phyloP scores from a whole-genome alignment of 345 rosid species.

The Camelina sativa region DNA sequence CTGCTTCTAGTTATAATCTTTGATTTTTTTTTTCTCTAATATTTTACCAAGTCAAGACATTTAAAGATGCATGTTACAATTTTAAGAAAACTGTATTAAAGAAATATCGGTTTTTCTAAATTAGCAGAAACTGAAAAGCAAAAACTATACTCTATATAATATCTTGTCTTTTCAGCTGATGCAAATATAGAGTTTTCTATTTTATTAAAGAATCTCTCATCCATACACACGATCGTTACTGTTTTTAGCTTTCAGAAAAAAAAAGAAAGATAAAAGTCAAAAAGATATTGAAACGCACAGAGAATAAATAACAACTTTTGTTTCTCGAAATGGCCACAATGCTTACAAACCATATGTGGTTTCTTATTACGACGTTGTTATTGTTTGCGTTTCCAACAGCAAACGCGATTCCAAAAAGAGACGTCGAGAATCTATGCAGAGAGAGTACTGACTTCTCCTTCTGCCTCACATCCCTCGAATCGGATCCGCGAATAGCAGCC shows the following conservation, averaged over 20 bases:
- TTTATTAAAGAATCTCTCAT: background rate
- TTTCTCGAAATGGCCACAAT: background rate
- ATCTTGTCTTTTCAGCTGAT: background rate
- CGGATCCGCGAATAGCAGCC: background rate
- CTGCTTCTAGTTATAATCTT: background rate
- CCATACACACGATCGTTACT: background rate
- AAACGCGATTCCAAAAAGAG: slow-evolving; percentile 20
- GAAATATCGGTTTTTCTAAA: too few relatives aligned
- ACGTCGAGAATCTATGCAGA: slow-evolving; percentile 12
- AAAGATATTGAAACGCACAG: background rate
- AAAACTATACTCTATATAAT: too few relatives aligned
- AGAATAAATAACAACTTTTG: background rate
- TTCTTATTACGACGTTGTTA: background rate
- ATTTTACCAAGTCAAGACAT: background rate
- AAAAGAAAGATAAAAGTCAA: background rate
- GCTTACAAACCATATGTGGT: background rate
- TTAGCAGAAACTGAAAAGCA: too few relatives aligned
- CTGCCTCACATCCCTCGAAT: background rate
- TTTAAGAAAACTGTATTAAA: too few relatives aligned
- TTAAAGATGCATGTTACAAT: background rate
- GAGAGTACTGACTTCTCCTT: background rate
- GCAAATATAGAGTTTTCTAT: background rate
- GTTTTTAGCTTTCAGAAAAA: background rate
- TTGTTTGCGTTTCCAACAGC: background rate
- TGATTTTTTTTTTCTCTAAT: background rate